Evolutionary conservation across 306 rosid species (phyloP).

Genomic region (Begonia masoniana): DNA sequence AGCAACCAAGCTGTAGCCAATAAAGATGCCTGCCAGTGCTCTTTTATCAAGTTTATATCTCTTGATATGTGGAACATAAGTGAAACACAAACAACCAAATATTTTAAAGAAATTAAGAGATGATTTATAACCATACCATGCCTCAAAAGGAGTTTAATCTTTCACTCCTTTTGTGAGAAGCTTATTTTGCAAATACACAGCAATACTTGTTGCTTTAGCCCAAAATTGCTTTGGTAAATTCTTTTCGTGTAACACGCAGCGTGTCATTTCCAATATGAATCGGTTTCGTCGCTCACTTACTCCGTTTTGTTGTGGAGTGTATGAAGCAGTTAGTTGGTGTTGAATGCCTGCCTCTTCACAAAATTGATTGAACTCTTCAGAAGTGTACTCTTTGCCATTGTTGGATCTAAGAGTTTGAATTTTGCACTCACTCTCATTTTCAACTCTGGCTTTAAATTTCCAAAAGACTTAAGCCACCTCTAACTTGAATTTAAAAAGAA

Average conservation of each 20-base stretch:
- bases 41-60: background rate
- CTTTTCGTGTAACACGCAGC: background rate
- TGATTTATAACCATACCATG: background rate
- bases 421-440: no score
- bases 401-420: no score
- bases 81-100: background rate
- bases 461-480: no score
- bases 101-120: background rate
- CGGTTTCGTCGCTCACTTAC: slow-evolving; percentile 3
- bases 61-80: background rate
- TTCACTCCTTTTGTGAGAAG: slow-evolving; percentile 1
- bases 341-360: background rate
- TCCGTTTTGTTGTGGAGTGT: slow-evolving; percentile 4
- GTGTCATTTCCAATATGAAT: slow-evolving; percentile 1
- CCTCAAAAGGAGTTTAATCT: background rate
- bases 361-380: background rate
- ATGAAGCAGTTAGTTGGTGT: background rate
- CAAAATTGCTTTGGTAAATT: background rate
- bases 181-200: background rate
- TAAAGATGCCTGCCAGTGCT: background rate
- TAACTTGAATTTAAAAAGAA: background rate
- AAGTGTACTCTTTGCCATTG: background rate
- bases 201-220: slow-evolving; percentile 1
- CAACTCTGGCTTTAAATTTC: no score
- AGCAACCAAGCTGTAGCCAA: slow-evolving; percentile 2